Evolutionary conservation across 2,329 filamentous ascomycete species (phyloP), one percentile per base, ranked within the genome.

Genomic region (Hawksworthiomyces lignivorus): DNA sequence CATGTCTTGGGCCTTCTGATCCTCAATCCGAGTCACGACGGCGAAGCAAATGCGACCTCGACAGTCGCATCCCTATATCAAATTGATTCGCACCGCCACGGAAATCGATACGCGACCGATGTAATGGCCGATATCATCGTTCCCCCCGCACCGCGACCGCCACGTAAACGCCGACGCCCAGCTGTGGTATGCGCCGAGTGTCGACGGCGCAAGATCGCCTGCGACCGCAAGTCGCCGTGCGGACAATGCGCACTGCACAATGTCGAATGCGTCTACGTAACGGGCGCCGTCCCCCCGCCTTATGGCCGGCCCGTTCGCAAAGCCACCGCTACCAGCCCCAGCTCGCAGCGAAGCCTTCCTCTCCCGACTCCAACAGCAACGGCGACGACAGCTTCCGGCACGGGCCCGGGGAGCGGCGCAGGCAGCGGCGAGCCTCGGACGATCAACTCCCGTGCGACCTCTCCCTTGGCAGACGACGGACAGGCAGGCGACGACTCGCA

Each of bases 121-220:
- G n/a, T n/a, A n/a, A 38, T 42, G 39, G 14, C 34, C 40, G 17
- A 33, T 32, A 7, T 20, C 36, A 21, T 7, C 22, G 27, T 6
- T 18, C 18, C 22, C 11, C 7, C 35, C 9, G 20, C 35, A 17
- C 14, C 32, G 22, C 41, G 33, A 26, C 41, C 39, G 14, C 9
- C 43, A 8, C 50, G 50, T 17, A 50, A 50, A 33, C 46, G 50
- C n/a, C 43, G 50, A 20, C 56, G 60, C 20, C 63, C 62, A 28
- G 56, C 65, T 7, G 56, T 69, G n/a, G 75, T 75, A 1, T 80
- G 75, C 51, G 58, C 65, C 46, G 62, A 75, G 27, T 82, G 78
- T 50, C 67, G 77, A 24, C 67, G 61, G 41, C 72, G 75, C 26
- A 82, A 82, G 56, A 72, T 81, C 44, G 67, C 69, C 36, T 82